phyloP scores from a whole-genome alignment of 495 filamentous ascomycete species.

The Penicillium silybi region DNA sequence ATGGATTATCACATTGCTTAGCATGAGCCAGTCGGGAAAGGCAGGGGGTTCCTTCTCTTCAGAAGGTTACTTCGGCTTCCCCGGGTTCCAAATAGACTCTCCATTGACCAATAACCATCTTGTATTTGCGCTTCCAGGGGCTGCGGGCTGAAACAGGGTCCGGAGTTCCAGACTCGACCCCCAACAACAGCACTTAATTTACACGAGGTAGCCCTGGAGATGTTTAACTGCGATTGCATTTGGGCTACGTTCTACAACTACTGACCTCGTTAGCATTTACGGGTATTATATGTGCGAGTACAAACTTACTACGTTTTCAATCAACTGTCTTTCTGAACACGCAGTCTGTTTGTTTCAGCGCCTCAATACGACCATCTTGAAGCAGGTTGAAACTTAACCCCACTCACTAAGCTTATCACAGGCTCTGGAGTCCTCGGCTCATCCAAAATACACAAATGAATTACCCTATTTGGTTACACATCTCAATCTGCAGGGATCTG shows the following conservation, averaged over 20 bases:
- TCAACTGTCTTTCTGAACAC: too few relatives aligned
- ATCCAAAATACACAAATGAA: neutral
- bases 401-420: neutral
- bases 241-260: too few relatives aligned
- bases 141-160: conserved; percentile 12
- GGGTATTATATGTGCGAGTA: too few relatives aligned
- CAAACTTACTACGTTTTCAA: too few relatives aligned
- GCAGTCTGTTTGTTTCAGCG: neutral
- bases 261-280: too few relatives aligned
- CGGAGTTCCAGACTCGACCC: neutral
- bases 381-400: neutral
- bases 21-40: neutral
- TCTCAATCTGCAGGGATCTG: neutral
- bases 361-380: neutral
- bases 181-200: neutral
- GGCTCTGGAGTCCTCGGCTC: neutral
- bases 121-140: neutral
- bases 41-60: neutral
- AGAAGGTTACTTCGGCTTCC: conserved; percentile 3
- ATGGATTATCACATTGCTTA: too few relatives aligned
- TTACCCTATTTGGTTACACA: neutral
- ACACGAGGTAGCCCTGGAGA: too few relatives aligned
- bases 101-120: neutral
- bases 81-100: neutral
- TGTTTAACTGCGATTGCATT: neutral